Conservation (phyloP, 768 basidiomycete genomes). For the Hericium coralloides region DNA sequence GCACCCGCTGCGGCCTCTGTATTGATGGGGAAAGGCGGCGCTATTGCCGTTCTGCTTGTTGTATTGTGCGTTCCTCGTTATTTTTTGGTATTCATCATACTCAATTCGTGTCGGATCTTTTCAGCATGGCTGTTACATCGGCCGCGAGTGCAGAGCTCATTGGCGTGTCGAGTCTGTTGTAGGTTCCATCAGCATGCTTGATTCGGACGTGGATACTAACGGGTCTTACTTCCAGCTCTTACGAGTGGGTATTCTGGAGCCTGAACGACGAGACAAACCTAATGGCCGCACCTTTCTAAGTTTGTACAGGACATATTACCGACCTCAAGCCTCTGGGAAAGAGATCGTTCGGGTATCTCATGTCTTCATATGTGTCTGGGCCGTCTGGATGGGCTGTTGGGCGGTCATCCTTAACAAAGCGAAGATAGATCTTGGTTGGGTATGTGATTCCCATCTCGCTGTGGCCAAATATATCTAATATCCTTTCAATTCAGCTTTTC, state of each 20-base stretch:
- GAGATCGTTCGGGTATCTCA: background rate
- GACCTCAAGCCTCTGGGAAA: slow-evolving; percentile 1
- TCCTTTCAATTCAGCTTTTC: slow-evolving; percentile 23
- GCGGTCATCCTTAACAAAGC: slow-evolving; percentile 32
- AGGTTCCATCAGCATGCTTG: slow-evolving; percentile 12
- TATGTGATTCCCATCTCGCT: slow-evolving; percentile 13
- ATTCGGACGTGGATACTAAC: background rate
- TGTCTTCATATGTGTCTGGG: slow-evolving; percentile 11
- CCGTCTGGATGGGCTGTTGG: slow-evolving; percentile 30
- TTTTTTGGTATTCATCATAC: background rate
- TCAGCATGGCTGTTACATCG: slow-evolving; percentile 37
- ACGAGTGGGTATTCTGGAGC: slow-evolving; percentile 31
- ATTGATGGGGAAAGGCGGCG: slow-evolving; percentile 37
- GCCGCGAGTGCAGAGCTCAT: slow-evolving; percentile 38
- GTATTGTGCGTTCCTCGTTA: slow-evolving; percentile 24
- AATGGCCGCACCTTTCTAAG: background rate
- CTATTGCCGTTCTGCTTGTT: slow-evolving; percentile 34
- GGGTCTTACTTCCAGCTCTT: slow-evolving; percentile 24
- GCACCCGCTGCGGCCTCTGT: slow-evolving; percentile 38
- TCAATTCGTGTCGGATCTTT: slow-evolving; percentile 5
- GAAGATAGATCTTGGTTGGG: slow-evolving; percentile 39
- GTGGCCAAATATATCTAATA: background rate
- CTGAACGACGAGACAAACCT: background rate
- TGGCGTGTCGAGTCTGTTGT: slow-evolving; percentile 35
- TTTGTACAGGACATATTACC: slow-evolving; percentile 6